A percentile compares a stretch with the other conserved stretches of the same genome.
Evolutionary conservation across 1,139 yeast species (phyloP).

Genomic region (Taphrina betulina): DNA sequence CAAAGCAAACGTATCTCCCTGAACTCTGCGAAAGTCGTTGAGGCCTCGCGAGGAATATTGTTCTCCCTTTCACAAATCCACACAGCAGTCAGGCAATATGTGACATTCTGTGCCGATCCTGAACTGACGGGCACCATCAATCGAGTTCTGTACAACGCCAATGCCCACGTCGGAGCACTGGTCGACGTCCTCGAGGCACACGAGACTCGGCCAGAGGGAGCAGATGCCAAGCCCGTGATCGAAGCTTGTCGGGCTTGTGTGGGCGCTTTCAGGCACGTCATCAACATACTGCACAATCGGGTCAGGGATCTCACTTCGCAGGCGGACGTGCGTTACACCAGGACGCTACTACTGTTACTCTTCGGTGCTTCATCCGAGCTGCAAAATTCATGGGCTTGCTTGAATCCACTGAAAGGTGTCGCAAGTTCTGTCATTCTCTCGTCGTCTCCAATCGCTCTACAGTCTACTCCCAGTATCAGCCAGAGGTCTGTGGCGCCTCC

Average conservation of each 20-base stretch:
- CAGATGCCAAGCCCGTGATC: slow-evolving; percentile 45
- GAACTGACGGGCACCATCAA: slow-evolving; percentile 60
- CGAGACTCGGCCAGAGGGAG: slow-evolving; percentile 38
- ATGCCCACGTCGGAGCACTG: slow-evolving; percentile 58
- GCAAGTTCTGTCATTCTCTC: background rate
- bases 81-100: slow-evolving; percentile 63
- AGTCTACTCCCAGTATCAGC: slow-evolving; percentile 1
- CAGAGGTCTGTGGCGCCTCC: slow-evolving; percentile 25
- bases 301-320: slow-evolving; percentile 53
- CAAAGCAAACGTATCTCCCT: slow-evolving; percentile 47
- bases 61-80: slow-evolving; percentile 64
- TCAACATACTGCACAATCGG: slow-evolving; percentile 53
- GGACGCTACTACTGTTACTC: slow-evolving; percentile 70
- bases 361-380: slow-evolving; percentile 76
- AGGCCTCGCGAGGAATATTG: slow-evolving; percentile 45
- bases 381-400: slow-evolving; percentile 64
- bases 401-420: slow-evolving; percentile 48
- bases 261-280: slow-evolving; percentile 53
- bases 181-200: slow-evolving; percentile 59
- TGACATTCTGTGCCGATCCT: slow-evolving; percentile 66
- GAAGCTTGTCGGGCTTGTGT: slow-evolving; percentile 47
- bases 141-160: slow-evolving; percentile 56
- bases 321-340: slow-evolving; percentile 65
- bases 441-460: slow-evolving; percentile 37
- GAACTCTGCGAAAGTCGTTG: slow-evolving; percentile 40